phyloP scores from a whole-genome alignment of 805 yeast genomes.

The Cyberlindnera mississippiensis region DNA sequence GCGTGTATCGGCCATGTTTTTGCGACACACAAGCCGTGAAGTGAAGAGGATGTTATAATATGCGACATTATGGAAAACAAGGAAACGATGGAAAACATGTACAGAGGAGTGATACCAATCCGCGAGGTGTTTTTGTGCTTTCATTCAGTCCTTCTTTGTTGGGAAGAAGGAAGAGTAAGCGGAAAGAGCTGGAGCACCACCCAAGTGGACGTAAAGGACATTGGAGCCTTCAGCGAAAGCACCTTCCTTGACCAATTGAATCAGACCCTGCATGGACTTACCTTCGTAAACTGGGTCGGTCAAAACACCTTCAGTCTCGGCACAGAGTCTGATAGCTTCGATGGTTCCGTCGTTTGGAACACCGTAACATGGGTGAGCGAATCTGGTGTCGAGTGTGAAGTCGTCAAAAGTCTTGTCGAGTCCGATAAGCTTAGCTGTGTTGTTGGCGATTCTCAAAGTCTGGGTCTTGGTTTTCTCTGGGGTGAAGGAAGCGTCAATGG shows the following conservation, averaged over 20 bases:
- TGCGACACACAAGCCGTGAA: no score
- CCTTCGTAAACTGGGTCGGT: constrained; percentile 21
- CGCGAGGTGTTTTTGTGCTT: no score
- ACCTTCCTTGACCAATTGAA: constrained; percentile 14
- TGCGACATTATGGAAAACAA: no score
- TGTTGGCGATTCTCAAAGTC: constrained; percentile 18
- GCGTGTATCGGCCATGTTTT: no score
- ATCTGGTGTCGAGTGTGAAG: constrained; percentile 14
- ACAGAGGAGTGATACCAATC: no score
- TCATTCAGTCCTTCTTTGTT: constrained; percentile 12
- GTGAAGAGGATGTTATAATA: no score
- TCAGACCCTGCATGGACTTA: constrained; percentile 19
- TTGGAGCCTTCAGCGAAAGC: constrained; percentile 13
- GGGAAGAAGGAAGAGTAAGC: constrained; percentile 21
- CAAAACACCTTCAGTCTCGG: constrained; percentile 17
- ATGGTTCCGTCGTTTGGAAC: constrained; percentile 19
- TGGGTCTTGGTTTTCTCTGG: constrained; percentile 18
- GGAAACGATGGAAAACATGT: no score
- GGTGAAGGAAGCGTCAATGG: constrained; percentile 19
- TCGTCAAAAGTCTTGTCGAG: constrained; percentile 14
- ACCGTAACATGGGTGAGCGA: constrained; percentile 19
- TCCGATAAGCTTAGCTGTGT: constrained; percentile 19
- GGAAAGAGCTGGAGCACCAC: constrained; percentile 19
- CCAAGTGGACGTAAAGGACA: constrained; percentile 18
- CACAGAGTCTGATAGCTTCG: constrained; percentile 20